Evolutionary conservation across 352 stramenopile genomes (phyloP).

Genomic region (Phytopythium delawarense): DNA sequence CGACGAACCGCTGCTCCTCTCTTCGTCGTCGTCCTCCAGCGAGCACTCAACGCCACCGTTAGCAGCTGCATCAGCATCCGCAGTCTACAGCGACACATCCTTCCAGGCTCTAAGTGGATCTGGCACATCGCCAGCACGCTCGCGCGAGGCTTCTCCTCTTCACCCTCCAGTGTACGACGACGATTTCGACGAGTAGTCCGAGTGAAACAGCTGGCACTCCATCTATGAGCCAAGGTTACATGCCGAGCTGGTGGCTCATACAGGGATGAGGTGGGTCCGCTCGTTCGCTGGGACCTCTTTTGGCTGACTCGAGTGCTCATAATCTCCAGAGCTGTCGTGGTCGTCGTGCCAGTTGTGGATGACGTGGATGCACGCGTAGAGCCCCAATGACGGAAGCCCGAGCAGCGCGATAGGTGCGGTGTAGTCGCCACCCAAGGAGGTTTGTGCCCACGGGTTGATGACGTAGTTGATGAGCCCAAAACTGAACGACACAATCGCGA

Average conservation of each 20-base stretch:
- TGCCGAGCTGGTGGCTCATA: neutral
- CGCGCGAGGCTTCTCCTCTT: neutral
- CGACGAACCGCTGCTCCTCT: neutral
- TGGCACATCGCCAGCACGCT: neutral
- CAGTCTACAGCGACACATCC: neutral
- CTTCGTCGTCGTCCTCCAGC: neutral
- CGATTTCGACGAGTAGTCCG: slow-evolving; percentile 40
- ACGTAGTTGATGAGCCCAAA: slow-evolving; percentile 74
- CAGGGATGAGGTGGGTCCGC: neutral
- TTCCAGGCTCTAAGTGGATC: neutral
- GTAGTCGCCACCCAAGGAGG: slow-evolving; percentile 65
- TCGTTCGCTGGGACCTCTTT: slow-evolving; percentile 1
- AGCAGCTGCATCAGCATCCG: neutral
- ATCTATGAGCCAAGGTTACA: neutral
- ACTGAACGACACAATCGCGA: slow-evolving; percentile 60
- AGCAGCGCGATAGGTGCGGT: slow-evolving; percentile 51
- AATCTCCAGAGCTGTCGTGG: slow-evolving; percentile 31
- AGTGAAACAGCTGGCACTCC: neutral
- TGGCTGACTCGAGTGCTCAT: neutral
- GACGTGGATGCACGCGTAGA: slow-evolving; percentile 66
- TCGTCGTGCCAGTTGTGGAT: slow-evolving; percentile 64
- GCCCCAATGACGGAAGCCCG: slow-evolving; percentile 39
- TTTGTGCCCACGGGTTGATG: slow-evolving; percentile 71
- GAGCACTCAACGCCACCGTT: neutral
- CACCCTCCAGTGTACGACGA: slow-evolving; percentile 38